Percentiles rank a stretch among this genome's conserved stretches.
Conservation (phyloP, 345 rosid species). For the Isatis tinctoria region DNA sequence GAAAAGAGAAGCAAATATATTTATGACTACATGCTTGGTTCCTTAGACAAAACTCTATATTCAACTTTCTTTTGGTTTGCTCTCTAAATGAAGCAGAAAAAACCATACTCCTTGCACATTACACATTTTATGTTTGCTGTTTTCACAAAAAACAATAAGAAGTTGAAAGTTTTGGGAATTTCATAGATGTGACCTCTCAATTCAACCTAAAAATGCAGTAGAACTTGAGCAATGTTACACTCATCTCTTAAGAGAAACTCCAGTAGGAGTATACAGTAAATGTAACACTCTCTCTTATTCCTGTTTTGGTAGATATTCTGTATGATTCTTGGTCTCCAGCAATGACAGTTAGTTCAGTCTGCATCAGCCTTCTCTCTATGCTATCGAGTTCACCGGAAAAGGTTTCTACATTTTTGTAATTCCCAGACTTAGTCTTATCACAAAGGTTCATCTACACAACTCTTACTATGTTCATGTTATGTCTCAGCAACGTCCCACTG, state of each 20-base stretch:
- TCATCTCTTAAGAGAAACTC: background rate
- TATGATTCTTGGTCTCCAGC: slow-evolving; percentile 99
- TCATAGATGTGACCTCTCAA: background rate
- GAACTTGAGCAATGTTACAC: background rate
- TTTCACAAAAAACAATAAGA: background rate
- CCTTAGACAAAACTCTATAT: background rate
- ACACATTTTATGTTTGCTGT: background rate
- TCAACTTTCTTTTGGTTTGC: background rate
- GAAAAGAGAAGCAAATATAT: background rate
- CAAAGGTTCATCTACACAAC: background rate
- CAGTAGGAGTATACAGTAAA: background rate
- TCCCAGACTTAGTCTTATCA: background rate
- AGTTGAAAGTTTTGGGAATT: background rate
- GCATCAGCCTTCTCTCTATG: slow-evolving; percentile 98
- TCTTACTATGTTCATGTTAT: background rate
- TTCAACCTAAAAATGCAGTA: background rate
- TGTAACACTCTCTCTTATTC: background rate
- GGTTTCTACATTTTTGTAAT: background rate
- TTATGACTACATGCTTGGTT: background rate
- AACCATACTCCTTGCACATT: background rate
- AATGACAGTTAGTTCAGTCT: slow-evolving; percentile 93
- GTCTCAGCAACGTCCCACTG: slow-evolving; percentile 88
- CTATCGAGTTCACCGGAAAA: slow-evolving; percentile 86
- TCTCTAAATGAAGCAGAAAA: too few species aligned
- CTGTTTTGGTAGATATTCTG: slow-evolving; percentile 56